phyloP scores from a whole-genome alignment of 139 green algal species.

The Picochlorum sp. region DNA sequence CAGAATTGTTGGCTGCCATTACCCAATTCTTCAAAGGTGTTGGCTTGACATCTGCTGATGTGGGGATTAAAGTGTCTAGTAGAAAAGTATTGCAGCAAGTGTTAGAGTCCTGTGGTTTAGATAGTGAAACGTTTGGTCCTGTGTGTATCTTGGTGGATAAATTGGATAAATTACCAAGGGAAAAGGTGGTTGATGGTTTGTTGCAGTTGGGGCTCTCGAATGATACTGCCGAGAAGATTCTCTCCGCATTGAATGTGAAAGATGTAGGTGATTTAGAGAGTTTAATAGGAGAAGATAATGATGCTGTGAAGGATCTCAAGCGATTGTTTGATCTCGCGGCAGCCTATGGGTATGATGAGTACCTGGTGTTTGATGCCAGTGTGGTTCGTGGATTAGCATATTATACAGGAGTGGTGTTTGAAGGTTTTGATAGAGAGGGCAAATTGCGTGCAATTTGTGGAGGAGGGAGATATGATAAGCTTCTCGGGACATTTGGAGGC shows the following conservation, averaged over 20 bases:
- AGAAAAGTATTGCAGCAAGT: slow-evolving; percentile 75
- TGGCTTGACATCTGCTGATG: slow-evolving; percentile 66
- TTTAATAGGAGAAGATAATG: slow-evolving; percentile 34
- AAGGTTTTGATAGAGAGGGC: slow-evolving; percentile 83
- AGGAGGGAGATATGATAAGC: slow-evolving; percentile 86
- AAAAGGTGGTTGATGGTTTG: slow-evolving; percentile 60
- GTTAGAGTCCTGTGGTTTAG: slow-evolving; percentile 51
- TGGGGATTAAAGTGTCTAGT: slow-evolving; percentile 87
- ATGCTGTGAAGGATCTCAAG: slow-evolving; percentile 67
- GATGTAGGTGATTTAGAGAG: slow-evolving; percentile 50
- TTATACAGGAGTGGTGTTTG: slow-evolving; percentile 93
- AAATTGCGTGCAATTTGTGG: slow-evolving; percentile 92
- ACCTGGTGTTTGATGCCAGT: slow-evolving; percentile 86
- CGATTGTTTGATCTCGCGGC: slow-evolving; percentile 75
- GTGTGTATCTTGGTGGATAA: slow-evolving; percentile 96
- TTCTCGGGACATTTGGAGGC: slow-evolving; percentile 84
- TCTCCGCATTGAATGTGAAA: slow-evolving; percentile 46
- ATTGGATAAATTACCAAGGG: slow-evolving; percentile 72
- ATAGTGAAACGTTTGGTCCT: slow-evolving; percentile 54
- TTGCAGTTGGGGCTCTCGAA: slow-evolving; percentile 37
- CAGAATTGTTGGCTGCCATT: slow-evolving; percentile 89
- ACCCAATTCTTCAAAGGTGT: slow-evolving; percentile 75
- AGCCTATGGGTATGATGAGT: slow-evolving; percentile 81
- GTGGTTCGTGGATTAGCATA: slow-evolving; percentile 95
- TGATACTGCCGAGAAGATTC: slow-evolving; percentile 53